A percentile compares a stretch with the other conserved stretches of the same genome.
These are phyloP conservation scores for Gillenia trifoliata DNA, from an alignment of 306 rosid species.

Conservation along the genomic window DNA sequence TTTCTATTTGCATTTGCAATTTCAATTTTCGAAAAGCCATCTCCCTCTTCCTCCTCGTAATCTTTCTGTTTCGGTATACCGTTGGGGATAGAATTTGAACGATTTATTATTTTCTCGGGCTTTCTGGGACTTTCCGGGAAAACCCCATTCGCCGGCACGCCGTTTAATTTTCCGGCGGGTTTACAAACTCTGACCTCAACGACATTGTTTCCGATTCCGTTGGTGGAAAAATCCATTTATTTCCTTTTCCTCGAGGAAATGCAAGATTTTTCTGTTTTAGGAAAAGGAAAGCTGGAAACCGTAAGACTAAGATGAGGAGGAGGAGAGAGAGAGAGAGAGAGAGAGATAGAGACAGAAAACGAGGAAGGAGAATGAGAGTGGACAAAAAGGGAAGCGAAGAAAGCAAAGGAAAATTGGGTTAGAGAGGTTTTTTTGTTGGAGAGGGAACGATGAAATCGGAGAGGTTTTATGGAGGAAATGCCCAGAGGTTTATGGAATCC, in stretches of 20 bases:
- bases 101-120: neutral
- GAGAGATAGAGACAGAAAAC: neutral
- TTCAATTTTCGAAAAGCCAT: neutral
- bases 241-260: neutral
- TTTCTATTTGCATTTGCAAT: neutral
- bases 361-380: neutral
- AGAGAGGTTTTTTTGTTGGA: neutral
- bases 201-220: neutral
- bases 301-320: neutral
- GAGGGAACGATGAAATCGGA: conserved; percentile 21
- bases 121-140: neutral
- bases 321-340: neutral
- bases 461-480: conserved; percentile 15
- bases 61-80: neutral
- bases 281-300: neutral
- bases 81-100: neutral
- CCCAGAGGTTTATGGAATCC: conserved; percentile 12
- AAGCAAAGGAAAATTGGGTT: conserved; percentile 7
- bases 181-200: neutral
- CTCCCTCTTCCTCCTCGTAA: neutral
- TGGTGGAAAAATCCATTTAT: conserved; percentile 8
- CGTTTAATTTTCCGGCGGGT: neutral
- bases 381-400: conserved; percentile 14
- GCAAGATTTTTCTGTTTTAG: neutral
- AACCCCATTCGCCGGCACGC: neutral